These are phyloP conservation scores for Colletotrichum coccodes DNA, from an alignment of 2,329 filamentous ascomycete species.

Conservation along the genomic window DNA sequence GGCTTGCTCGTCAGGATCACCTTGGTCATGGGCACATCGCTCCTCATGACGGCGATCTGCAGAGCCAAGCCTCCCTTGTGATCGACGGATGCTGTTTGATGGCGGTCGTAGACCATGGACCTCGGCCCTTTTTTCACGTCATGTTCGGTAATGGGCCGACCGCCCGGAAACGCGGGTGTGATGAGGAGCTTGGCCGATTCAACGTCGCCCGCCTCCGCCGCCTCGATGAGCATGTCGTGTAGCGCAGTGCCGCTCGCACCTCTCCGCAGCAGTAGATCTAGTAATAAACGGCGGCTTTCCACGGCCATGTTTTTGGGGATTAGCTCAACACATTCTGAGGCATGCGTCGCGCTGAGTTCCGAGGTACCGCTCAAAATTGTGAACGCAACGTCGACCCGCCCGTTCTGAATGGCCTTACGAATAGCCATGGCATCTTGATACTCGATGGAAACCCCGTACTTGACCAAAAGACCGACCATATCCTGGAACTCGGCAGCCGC, in stretches of 20 bases:
- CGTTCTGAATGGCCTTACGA: conserved; percentile 57
- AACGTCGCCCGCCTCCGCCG: conserved; percentile 58
- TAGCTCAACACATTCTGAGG: conserved; percentile 60
- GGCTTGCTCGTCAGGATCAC: conserved; percentile 59
- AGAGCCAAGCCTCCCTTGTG: conserved; percentile 62
- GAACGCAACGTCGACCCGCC: conserved; percentile 57
- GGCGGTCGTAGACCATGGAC: conserved; percentile 50
- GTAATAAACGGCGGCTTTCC: conserved; percentile 55
- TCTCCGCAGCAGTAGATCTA: conserved; percentile 58
- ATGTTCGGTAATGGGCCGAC: conserved; percentile 35
- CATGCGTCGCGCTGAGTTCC: conserved; percentile 53
- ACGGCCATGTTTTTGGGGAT: conserved; percentile 58
- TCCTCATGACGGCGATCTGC: conserved; percentile 57
- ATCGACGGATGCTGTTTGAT: conserved; percentile 63
- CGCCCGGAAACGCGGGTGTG: conserved; percentile 55
- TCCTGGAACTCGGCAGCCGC: conserved; percentile 61
- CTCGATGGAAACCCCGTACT: conserved; percentile 64
- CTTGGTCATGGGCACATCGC: conserved; percentile 55
- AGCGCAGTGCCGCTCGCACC: conserved; percentile 60
- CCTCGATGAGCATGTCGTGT: conserved; percentile 61
- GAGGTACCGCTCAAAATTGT: conserved; percentile 58
- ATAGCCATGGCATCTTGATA: conserved; percentile 61
- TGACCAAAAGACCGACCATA: conserved; percentile 63
- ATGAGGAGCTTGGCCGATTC: conserved; percentile 60
- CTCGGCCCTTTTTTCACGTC: conserved; percentile 34